Evolutionary conservation across 2,329 filamentous ascomycete species (phyloP), one percentile per base, ranked within the genome.

Genomic region (Corynespora cassiicola): DNA sequence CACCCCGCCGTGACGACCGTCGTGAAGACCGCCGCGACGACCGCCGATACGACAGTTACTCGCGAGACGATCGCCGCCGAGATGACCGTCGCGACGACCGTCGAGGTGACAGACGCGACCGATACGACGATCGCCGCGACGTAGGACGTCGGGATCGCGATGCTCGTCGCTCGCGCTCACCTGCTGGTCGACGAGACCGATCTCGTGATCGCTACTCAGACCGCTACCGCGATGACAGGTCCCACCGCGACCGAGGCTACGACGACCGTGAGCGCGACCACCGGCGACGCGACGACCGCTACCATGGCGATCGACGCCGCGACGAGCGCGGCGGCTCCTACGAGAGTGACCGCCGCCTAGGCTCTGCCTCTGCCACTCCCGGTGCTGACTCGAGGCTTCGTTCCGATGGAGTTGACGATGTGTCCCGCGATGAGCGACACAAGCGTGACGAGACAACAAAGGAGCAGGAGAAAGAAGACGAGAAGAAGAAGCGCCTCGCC

Each of bases 21-120:
- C n/a, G n/a, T n/a, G n/a, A n/a, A n/a, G n/a, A n/a, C n/a, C n/a
- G n/a, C n/a, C n/a, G n/a, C n/a, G n/a, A n/a, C n/a, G n/a, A n/a
- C n/a, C n/a, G n/a, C n/a, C n/a, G 37, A 76, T n/a, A n/a, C n/a
- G n/a, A n/a, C n/a, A n/a, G n/a, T n/a, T n/a, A n/a, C n/a, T n/a
- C n/a, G 54, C 71, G 43, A 20, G 25, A 66, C 23, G 62, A 68
- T 27, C 61, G 66, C 37, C 77, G 79, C 45, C n/a, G n/a, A n/a
- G n/a, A n/a, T n/a, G n/a, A n/a, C n/a, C n/a, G n/a, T n/a, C n/a
- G n/a, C n/a, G n/a, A 41, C 19, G 24, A 23, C 11, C 23, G 23
- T 18, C 76, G 82, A 67, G 81, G 86, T 58, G 84, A 87, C n/a
- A n/a, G n/a, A n/a, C n/a, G n/a, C 57, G 79, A 83, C 50, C 78